A percentile compares a stretch with the other conserved stretches of the same genome.
phyloP scores from a whole-genome alignment of 768 basidiomycete species.

The Boletus barrowsii region DNA sequence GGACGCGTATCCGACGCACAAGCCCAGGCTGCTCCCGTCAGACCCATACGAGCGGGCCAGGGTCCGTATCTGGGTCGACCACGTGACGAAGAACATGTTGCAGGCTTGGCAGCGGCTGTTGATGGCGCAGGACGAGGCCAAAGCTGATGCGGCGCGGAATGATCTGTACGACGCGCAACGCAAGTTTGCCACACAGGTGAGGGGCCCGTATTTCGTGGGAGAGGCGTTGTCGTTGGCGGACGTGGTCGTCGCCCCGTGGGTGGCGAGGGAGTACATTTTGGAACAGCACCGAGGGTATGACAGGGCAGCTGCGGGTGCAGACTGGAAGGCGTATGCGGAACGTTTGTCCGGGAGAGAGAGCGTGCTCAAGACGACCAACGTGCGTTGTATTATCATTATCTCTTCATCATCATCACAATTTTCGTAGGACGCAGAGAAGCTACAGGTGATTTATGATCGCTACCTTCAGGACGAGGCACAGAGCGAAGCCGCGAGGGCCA shows the following conservation, averaged over 20 bases:
- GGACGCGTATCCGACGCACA: slow-evolving; percentile 45
- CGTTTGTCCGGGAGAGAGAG: slow-evolving; percentile 42
- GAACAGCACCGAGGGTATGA: slow-evolving; percentile 48
- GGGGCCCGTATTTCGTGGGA: slow-evolving; percentile 57
- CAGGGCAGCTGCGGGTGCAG: slow-evolving; percentile 38
- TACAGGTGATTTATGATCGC: slow-evolving; percentile 47
- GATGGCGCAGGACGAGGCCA: slow-evolving; percentile 36
- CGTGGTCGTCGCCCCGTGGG: slow-evolving; percentile 55
- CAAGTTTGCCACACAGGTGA: slow-evolving; percentile 35
- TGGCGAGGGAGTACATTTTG: slow-evolving; percentile 45
- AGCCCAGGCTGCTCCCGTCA: slow-evolving; percentile 47
- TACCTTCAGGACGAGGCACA: slow-evolving; percentile 58
- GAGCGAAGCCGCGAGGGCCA: slow-evolving; percentile 52
- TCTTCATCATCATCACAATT: too few species aligned
- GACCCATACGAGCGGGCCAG: slow-evolving; percentile 52
- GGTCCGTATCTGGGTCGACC: slow-evolving; percentile 57
- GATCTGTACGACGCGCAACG: slow-evolving; percentile 39
- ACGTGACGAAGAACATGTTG: slow-evolving; percentile 49
- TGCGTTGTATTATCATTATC: slow-evolving; percentile 24
- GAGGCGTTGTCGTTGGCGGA: slow-evolving; percentile 54
- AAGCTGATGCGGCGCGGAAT: slow-evolving; percentile 33
- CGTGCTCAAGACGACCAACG: slow-evolving; percentile 44
- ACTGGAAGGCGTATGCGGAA: slow-evolving; percentile 46
- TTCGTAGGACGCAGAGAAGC: slow-evolving; percentile 39
- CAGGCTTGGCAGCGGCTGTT: slow-evolving; percentile 52